A percentile compares a stretch with the other conserved stretches of the same genome.
Conservation (phyloP, 1,139 yeast species). For the Nakaseomyces kungkrabaensis region DNA sequence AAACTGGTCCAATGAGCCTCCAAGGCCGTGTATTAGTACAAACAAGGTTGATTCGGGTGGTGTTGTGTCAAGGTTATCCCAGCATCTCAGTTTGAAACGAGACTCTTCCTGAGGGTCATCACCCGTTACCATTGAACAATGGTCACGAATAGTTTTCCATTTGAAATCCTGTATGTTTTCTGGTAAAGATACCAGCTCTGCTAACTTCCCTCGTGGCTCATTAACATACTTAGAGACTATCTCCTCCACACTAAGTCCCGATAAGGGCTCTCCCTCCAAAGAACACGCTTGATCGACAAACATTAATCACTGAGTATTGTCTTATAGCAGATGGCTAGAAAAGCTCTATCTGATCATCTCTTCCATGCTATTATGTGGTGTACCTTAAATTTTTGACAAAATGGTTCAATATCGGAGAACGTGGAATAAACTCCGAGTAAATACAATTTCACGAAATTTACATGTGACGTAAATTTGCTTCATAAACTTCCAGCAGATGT, state of each 20-base stretch:
- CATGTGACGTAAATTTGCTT: too few relatives aligned
- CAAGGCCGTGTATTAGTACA: constrained; percentile 57
- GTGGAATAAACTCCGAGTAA: too few relatives aligned
- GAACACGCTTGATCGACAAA: neutral
- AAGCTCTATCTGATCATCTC: too few relatives aligned
- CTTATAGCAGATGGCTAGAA: too few relatives aligned
- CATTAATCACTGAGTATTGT: neutral
- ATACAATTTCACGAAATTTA: too few relatives aligned
- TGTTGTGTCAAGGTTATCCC: neutral
- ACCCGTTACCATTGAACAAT: neutral
- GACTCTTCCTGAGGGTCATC: neutral
- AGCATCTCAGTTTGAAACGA: neutral
- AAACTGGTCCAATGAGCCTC: constrained; percentile 65
- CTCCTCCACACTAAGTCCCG: neutral
- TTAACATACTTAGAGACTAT: neutral
- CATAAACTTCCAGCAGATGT: too few relatives aligned
- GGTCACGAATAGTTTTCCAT: neutral
- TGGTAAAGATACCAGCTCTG: neutral
- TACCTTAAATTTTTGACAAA: too few relatives aligned
- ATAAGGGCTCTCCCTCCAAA: neutral
- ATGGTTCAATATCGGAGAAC: too few relatives aligned
- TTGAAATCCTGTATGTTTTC: neutral
- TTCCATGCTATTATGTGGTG: too few relatives aligned
- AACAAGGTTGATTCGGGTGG: constrained; percentile 25
- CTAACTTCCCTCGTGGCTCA: neutral